Conservation (phyloP, 768 basidiomycete genomes). For the Suillus cothurnatus region DNA sequence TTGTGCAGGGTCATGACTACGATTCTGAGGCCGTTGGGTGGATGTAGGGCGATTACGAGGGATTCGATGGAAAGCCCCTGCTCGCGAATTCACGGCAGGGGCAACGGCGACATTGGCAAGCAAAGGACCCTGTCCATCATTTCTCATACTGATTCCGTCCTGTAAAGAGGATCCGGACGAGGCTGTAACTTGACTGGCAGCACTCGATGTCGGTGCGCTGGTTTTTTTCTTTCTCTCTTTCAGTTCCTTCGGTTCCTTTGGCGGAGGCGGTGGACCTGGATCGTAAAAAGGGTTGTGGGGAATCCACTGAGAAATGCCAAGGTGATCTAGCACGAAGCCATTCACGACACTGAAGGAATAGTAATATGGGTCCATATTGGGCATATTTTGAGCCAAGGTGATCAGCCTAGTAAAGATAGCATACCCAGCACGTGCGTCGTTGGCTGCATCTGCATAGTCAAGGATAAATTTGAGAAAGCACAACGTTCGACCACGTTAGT, state of each 20-base stretch:
- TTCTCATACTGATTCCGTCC: neutral
- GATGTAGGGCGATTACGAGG: neutral
- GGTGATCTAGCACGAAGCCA: conserved; percentile 48
- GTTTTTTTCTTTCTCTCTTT: conserved; percentile 19
- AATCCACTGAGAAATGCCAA: conserved; percentile 44
- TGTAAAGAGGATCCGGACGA: neutral
- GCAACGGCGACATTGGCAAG: neutral
- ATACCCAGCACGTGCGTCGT: conserved; percentile 71
- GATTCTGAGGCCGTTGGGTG: neutral
- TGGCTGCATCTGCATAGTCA: conserved; percentile 57
- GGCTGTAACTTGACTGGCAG: neutral
- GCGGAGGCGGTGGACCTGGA: conserved; percentile 66
- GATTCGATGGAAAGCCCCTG: neutral
- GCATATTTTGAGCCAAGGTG: conserved; percentile 42
- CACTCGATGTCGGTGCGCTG: neutral
- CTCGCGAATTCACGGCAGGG: neutral
- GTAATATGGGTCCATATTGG: conserved; percentile 38
- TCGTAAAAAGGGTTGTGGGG: conserved; percentile 70
- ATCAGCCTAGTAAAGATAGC: conserved; percentile 50
- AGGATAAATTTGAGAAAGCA: conserved; percentile 5
- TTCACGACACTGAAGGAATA: conserved; percentile 59
- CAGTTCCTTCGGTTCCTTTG: conserved; percentile 39
- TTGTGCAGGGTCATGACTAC: neutral
- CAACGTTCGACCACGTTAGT: neutral
- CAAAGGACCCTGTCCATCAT: neutral